Base-by-base conservation (phyloP, 164 flowering plant species). In the Vitis labrusca region DNA sequence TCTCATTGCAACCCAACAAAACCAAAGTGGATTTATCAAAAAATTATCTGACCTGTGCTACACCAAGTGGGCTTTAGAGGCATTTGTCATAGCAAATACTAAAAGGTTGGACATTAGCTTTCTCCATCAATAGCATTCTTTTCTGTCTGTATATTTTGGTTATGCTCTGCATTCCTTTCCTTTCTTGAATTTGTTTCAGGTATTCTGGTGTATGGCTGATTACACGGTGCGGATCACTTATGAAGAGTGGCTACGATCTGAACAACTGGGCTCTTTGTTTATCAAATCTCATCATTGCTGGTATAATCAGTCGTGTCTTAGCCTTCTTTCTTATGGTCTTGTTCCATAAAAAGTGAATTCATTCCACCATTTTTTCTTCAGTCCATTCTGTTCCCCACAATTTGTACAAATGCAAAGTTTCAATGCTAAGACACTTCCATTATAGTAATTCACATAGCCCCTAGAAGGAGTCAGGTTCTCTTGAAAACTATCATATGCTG, bases 21-120 rank as follows among this genome's bases (percentile, higher is more conserved):
- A 58, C 2, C 57, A 65, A 50, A 71, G 71, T 72, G 67, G 37
- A 15, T 7, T 77, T 68, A 64, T 77, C 73, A 70, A 76, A 62
- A 9, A 8, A 47, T 10, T 90, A 27, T 80, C 82, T 52, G 53
- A 89, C n/a, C 55, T 88, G 63, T 90, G 91, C 86, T 95, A 90
- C 72, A 69, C 99, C 6, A 91, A 89, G 71, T 93, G 95, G 97
- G 97, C 98, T 70, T 61, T 95, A 76, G 93, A 95, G 83, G 97
- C 96, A 73, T 95, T 95, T 79, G 88, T 92, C 57, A 78, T 95
- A 37, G 85, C 98, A 60, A 95, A 92, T 78, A 97, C 99, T 67
- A 79, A 89, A 80, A 89, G 93, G 99, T 95, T 71, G 51, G 83
- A 12, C 59, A 27, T 61, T 30, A 15, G 1, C 29, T 55, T 60